A percentile compares a stretch with the other conserved stretches of the same genome.
Conservation (phyloP, 2,329 filamentous ascomycete species). For the Exutisphaerella laricina region DNA sequence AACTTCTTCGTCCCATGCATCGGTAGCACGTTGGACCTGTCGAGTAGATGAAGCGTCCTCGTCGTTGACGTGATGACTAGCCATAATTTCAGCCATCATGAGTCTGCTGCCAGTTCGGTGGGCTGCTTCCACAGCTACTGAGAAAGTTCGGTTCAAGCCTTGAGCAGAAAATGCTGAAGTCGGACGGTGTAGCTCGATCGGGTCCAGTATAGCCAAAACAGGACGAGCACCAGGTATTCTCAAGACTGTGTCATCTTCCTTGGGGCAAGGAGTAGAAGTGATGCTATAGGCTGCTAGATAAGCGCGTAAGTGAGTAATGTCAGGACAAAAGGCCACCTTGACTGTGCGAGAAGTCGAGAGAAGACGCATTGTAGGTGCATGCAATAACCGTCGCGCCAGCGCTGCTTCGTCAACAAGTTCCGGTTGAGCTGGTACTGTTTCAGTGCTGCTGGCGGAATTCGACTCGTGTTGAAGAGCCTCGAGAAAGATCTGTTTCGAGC, state of each 20-base stretch:
- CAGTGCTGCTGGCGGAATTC: too few relatives aligned
- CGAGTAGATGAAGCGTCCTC: not conserved
- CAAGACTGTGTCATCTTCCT: constrained; percentile 7
- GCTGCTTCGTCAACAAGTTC: not conserved
- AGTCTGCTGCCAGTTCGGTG: constrained; percentile 33
- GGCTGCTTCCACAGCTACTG: constrained; percentile 58
- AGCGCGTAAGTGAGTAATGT: constrained; percentile 70
- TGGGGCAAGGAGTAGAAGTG: constrained; percentile 8
- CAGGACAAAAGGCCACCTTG: constrained; percentile 66
- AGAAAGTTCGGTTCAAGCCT: constrained; percentile 59
- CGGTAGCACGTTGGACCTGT: not conserved
- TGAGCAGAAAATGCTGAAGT: constrained; percentile 72
- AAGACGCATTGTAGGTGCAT: constrained; percentile 58
- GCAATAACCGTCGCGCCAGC: not conserved
- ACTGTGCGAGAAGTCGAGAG: constrained; percentile 64
- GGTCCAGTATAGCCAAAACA: constrained; percentile 58
- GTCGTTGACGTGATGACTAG: not conserved
- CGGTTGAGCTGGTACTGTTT: too few relatives aligned
- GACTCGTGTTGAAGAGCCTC: constrained; percentile 42
- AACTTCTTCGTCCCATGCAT: constrained; percentile 44
- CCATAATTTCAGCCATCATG: constrained; percentile 36
- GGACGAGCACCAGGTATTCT: constrained; percentile 29
- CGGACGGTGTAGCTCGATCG: constrained; percentile 59
- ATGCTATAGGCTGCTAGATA: constrained; percentile 47
- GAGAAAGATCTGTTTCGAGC: constrained; percentile 59